Percentiles rank a stretch among this genome's conserved stretches.
Evolutionary conservation across 2,329 filamentous ascomycete genomes (phyloP).

Genomic region (Cladosporium sp.): DNA sequence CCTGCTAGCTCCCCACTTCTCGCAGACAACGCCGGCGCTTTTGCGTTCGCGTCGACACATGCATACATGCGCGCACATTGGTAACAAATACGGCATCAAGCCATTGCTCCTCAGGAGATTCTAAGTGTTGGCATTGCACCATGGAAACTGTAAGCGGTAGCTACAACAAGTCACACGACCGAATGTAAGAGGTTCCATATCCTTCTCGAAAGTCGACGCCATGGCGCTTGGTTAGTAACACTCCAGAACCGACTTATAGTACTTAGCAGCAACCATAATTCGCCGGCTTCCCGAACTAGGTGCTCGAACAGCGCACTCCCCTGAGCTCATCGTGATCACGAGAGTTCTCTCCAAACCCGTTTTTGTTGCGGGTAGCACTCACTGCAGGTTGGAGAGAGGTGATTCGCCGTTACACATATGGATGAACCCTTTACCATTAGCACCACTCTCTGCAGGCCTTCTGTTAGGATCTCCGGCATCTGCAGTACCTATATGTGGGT

Average conservation of each 20-base stretch:
- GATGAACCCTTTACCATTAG: not conserved
- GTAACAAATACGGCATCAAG: not conserved
- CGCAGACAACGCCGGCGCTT: not conserved
- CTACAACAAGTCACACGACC: not conserved
- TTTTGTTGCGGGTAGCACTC: not conserved
- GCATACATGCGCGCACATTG: not conserved
- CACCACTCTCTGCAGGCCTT: not conserved
- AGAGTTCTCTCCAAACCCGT: not conserved
- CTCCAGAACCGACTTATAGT: not conserved
- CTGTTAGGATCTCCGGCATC: not conserved
- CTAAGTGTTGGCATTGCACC: not conserved
- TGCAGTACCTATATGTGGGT: not conserved
- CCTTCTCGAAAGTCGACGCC: not conserved
- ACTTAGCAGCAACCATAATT: constrained; percentile 8
- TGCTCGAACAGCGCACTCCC: not conserved
- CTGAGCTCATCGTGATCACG: not conserved
- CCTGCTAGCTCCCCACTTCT: not conserved
- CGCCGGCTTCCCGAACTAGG: constrained; percentile 4
- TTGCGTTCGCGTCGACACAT: not conserved
- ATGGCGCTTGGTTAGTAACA: not conserved
- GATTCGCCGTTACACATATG: not conserved
- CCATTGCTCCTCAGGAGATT: not conserved
- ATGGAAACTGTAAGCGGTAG: not conserved
- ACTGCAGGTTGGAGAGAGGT: not conserved
- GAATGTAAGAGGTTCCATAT: not conserved